Percentiles rank a stretch among this genome's conserved stretches.
Evolutionary conservation across 371 early-diverging fungal genomes (phyloP).

Genomic region (Mortierella sp.): DNA sequence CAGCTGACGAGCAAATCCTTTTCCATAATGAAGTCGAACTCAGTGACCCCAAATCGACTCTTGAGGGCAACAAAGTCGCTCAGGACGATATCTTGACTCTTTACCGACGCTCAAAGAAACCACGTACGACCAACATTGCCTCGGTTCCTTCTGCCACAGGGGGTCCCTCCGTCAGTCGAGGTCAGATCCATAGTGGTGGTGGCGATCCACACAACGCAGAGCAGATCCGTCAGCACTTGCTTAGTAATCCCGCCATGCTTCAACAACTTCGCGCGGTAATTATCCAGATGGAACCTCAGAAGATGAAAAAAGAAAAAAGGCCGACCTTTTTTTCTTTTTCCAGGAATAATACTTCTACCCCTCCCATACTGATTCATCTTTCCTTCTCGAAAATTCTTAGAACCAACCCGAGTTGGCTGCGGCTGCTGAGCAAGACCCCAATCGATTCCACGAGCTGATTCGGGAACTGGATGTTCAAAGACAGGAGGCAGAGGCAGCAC

Average conservation of each 20-base stretch:
- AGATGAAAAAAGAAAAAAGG: neutral
- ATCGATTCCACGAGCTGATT: conserved; percentile 70
- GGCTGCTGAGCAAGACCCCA: conserved; percentile 76
- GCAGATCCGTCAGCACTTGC: conserved; percentile 78
- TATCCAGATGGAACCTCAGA: neutral
- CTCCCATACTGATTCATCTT: neutral
- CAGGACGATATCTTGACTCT: conserved; percentile 82
- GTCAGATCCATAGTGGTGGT: conserved; percentile 31
- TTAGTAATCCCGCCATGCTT: conserved; percentile 72
- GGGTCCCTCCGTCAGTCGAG: conserved; percentile 17
- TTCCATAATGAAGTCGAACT: conserved; percentile 71
- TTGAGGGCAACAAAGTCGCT: conserved; percentile 73
- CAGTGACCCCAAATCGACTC: conserved; percentile 67
- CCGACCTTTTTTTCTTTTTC: neutral
- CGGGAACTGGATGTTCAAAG: conserved; percentile 69
- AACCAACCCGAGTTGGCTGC: conserved; percentile 77
- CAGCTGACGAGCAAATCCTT: conserved; percentile 63
- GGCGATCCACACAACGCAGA: conserved; percentile 66
- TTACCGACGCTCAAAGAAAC: conserved; percentile 45
- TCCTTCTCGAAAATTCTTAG: conserved; percentile 40
- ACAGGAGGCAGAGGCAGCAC: conserved; percentile 65
- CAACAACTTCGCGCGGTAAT: conserved; percentile 69
- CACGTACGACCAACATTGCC: conserved; percentile 23
- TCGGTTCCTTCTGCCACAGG: conserved; percentile 17
- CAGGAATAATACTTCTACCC: neutral